phyloP scores from a whole-genome alignment of 768 basidiomycete genomes.

The Mycena alexandri region DNA sequence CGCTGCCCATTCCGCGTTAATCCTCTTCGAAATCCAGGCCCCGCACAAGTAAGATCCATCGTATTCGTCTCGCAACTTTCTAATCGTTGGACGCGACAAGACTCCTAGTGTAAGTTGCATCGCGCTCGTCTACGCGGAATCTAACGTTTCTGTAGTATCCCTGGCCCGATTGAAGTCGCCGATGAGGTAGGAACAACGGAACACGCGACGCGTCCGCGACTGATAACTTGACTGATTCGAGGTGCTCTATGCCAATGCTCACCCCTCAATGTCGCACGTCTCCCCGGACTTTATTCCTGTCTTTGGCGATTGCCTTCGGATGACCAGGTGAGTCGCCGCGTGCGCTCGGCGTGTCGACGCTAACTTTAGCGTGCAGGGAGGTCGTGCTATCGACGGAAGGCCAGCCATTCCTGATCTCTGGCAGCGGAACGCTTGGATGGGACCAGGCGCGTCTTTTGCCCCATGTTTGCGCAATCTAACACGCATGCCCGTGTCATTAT shows the following conservation, averaged over 20 bases:
- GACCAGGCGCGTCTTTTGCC: constrained; percentile 73
- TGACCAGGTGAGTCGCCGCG: constrained; percentile 70
- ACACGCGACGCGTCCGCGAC: constrained; percentile 26
- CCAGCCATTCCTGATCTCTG: constrained; percentile 95
- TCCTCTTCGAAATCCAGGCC: constrained; percentile 47
- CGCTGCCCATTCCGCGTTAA: constrained; percentile 32
- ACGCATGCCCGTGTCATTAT: constrained; percentile 4
- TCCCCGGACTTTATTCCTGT: constrained; percentile 89
- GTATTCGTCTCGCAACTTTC: constrained; percentile 20
- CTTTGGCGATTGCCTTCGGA: constrained; percentile 89
- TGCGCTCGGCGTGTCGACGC: constrained; percentile 1
- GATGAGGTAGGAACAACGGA: constrained; percentile 52
- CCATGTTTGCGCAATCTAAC: constrained; percentile 21
- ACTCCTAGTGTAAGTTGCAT: constrained; percentile 61
- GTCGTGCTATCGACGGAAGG: constrained; percentile 83
- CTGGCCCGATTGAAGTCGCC: constrained; percentile 73
- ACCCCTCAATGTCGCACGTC: constrained; percentile 90
- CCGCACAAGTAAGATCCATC: constrained; percentile 61
- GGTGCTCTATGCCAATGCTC: constrained; percentile 95
- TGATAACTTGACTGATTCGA: constrained; percentile 39
- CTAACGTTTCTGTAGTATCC: constrained; percentile 58
- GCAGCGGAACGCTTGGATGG: constrained; percentile 97
- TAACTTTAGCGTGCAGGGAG: constrained; percentile 56
- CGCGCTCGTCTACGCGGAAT: constrained; percentile 12
- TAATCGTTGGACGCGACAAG: constrained; percentile 47